These are phyloP conservation scores for Tilletia indica DNA, from an alignment of 1,284 basidiomycete species.

Conservation along the genomic window DNA sequence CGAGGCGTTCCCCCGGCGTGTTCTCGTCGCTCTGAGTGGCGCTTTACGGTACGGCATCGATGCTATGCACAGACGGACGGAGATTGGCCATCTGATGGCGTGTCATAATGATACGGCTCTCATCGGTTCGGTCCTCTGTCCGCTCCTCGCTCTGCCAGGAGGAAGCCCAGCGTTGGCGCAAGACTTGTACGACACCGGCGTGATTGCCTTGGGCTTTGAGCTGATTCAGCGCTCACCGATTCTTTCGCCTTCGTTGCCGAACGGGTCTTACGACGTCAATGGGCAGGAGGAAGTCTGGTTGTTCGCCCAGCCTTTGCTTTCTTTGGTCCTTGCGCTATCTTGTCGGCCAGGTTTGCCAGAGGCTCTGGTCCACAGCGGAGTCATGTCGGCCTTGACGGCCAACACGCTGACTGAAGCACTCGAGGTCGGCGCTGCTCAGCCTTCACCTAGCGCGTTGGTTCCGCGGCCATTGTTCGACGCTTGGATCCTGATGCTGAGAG, in stretches of 20 bases:
- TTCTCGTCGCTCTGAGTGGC: not conserved
- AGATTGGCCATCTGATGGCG: not conserved
- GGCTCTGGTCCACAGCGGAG: conserved; percentile 76
- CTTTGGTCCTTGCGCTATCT: conserved; percentile 83
- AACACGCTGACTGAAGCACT: conserved; percentile 75
- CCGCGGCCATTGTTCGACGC: conserved; percentile 73
- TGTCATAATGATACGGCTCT: conserved; percentile 4
- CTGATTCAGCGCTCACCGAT: conserved; percentile 7
- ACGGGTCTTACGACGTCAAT: not conserved
- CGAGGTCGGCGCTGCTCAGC: conserved; percentile 71
- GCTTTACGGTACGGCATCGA: not conserved
- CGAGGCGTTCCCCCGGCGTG: not conserved
- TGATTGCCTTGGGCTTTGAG: not conserved
- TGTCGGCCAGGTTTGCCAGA: conserved; percentile 75
- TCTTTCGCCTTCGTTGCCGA: not conserved
- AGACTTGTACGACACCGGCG: not conserved
- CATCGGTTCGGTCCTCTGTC: not conserved
- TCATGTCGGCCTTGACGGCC: conserved; percentile 77
- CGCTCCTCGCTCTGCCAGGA: not conserved
- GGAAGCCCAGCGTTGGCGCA: not conserved
- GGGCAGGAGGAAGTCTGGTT: conserved; percentile 57
- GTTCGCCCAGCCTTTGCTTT: conserved; percentile 72
- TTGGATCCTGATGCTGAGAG: conserved; percentile 81
- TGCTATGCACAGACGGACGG: not conserved
- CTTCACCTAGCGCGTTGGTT: conserved; percentile 67